Conservation (phyloP, 2,329 filamentous ascomycete genomes). For the Sclerotinia sclerotiorum region DNA sequence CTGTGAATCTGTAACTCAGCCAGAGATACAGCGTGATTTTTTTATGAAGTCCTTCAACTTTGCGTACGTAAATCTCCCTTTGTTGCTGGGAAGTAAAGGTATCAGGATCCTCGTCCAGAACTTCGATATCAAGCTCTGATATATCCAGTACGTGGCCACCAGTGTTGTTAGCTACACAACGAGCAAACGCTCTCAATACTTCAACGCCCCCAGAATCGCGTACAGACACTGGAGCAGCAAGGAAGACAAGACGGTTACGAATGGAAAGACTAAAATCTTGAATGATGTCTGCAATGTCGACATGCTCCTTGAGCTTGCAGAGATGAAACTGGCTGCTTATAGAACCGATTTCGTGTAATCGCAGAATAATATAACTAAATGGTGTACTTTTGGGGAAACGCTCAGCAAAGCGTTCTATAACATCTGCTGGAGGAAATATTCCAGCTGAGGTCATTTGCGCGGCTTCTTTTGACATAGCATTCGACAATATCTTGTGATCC, state of each 20-base stretch:
- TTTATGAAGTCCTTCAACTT: slow-evolving; percentile 78
- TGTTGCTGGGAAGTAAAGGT: slow-evolving; percentile 36
- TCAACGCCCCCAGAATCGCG: slow-evolving; percentile 49
- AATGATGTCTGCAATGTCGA: slow-evolving; percentile 71
- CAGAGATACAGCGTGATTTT: slow-evolving; percentile 84
- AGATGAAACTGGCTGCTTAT: slow-evolving; percentile 69
- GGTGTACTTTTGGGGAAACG: slow-evolving; percentile 82
- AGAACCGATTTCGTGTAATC: slow-evolving; percentile 64
- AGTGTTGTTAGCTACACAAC: slow-evolving; percentile 65
- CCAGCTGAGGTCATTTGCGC: slow-evolving; percentile 69
- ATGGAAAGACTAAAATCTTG: slow-evolving; percentile 70
- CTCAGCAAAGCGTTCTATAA: slow-evolving; percentile 73
- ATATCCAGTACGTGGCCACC: slow-evolving; percentile 80
- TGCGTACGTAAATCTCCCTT: slow-evolving; percentile 52
- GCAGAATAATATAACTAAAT: slow-evolving; percentile 77
- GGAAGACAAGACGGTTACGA: slow-evolving; percentile 72
- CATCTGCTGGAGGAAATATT: slow-evolving; percentile 67
- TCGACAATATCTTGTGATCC: slow-evolving; percentile 63
- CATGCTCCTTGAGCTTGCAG: slow-evolving; percentile 58
- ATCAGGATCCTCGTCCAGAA: slow-evolving; percentile 55
- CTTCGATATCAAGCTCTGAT: slow-evolving; percentile 63
- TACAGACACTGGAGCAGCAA: slow-evolving; percentile 66
- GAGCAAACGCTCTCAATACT: slow-evolving; percentile 64
- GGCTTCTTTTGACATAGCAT: slow-evolving; percentile 63
- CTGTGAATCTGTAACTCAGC: slow-evolving; percentile 85